phyloP scores from a whole-genome alignment of 352 stramenopile genomes.

The Saprolegnia parasitica region DNA sequence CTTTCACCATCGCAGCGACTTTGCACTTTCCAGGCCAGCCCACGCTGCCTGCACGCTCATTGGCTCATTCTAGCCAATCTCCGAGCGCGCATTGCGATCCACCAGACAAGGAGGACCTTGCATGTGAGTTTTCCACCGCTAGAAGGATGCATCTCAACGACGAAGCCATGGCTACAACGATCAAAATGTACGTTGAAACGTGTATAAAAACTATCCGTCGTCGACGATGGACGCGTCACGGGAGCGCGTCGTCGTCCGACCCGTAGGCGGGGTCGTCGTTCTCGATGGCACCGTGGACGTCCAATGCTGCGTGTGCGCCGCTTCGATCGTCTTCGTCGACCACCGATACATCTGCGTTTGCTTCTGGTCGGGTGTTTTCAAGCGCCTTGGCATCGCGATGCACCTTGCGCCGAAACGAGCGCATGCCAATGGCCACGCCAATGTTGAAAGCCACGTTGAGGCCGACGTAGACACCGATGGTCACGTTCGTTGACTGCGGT shows the following conservation, averaged over 20 bases:
- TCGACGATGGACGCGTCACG: too few species aligned
- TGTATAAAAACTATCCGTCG: too few species aligned
- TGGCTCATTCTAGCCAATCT: background rate
- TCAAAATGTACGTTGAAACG: too few species aligned
- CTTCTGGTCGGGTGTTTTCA: background rate
- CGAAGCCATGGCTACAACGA: too few species aligned
- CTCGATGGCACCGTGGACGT: too few species aligned
- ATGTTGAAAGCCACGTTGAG: slow-evolving; percentile 11
- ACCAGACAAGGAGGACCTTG: too few species aligned
- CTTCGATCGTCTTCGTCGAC: background rate
- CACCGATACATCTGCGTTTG: background rate
- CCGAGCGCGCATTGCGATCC: too few species aligned
- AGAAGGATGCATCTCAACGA: too few species aligned
- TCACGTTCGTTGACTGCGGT: background rate
- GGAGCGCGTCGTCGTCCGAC: too few species aligned
- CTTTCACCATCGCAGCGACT: slow-evolving; percentile 16
- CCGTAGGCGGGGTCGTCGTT: background rate
- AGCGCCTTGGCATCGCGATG: slow-evolving; percentile 5
- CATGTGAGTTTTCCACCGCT: too few species aligned
- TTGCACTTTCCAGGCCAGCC: background rate
- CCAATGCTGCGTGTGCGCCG: too few species aligned
- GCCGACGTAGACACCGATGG: slow-evolving; percentile 11
- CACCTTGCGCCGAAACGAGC: slow-evolving; percentile 2
- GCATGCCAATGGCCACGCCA: background rate
- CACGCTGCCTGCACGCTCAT: background rate